Base-by-base conservation (phyloP, 306 rosid species). In the Rosa rugosa region DNA sequence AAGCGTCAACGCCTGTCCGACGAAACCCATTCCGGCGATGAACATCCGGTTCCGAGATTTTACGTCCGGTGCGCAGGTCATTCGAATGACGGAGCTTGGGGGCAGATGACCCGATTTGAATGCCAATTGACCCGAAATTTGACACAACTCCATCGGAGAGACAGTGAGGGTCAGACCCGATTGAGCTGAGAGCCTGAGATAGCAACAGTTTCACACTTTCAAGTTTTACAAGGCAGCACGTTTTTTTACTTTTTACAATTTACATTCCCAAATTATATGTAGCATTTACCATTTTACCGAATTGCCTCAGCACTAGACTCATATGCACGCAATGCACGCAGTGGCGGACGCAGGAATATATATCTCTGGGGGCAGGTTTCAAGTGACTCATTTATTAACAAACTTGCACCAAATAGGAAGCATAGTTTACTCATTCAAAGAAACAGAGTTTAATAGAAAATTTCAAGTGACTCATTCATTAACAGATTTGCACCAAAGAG, bases 11-110 rank as follows among this genome's bases (percentile, higher is more conserved):
- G 82, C 80, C 75, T 85, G 87, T 1, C 90, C 97, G 17, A 95
- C 91, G 77, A 90, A 91, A 71, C 99, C 98, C 90, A 91, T 80
- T 6, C 96, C 97, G 4, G 89, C 45, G 64, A 93, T 83, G 41
- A 95, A 91, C 84, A 93, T 87, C 47, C 88, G 84, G 9, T 86
- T 85, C 73, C 46, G 86, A 62, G 85, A 57, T 54, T 73, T 69
- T 18, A 83, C 40, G 12, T 76, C 81, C 75, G 56, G 22, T 10
- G 62, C 41, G 8, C n/a, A 72, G 65, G 72, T 73, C 78, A 75
- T 64, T 27, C 75, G 69, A 45, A 64, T 25, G 70, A 57, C 73
- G 67, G 60, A 8, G 23, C 63, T n/a, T 47, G 56, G 49, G 56
- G 44, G 57, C 41, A 9, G 9, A 12, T 8, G 27, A 44, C 57